phyloP scores from a whole-genome alignment of 345 rosid species.

The Sisymbrium altissimum region DNA sequence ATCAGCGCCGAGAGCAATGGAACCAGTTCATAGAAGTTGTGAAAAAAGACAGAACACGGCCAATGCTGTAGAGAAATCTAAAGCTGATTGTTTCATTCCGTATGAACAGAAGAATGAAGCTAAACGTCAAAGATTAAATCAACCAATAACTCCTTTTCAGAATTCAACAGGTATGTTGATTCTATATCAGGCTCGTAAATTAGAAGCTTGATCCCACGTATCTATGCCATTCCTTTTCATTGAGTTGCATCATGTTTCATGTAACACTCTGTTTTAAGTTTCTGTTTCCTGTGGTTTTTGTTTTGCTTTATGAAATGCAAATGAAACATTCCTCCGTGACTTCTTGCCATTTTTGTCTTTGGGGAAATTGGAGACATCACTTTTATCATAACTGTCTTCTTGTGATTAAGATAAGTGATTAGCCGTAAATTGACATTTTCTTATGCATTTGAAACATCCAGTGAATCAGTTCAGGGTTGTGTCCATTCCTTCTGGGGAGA shows the following conservation, averaged over 20 bases:
- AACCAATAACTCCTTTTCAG: slow-evolving; percentile 5
- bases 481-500: not conserved
- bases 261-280: not conserved
- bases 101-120: slow-evolving; percentile 1
- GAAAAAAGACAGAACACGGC: not conserved
- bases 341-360: not conserved
- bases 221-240: not conserved
- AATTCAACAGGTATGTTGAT: slow-evolving; percentile 24
- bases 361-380: not conserved
- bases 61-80: not conserved
- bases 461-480: not conserved
- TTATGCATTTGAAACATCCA: not conserved
- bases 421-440: not conserved
- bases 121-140: slow-evolving; percentile 14
- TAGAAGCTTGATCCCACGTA: not conserved
- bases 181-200: not conserved
- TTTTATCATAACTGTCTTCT: not conserved
- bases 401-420: not conserved
- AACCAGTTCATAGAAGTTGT: not conserved
- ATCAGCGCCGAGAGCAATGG: not conserved
- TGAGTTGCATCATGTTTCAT: not conserved
- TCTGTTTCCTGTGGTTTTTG: not conserved
- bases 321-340: not conserved
- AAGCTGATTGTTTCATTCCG: not conserved
- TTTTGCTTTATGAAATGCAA: not conserved